Evolutionary conservation across 164 flowering plant genomes (phyloP).

Genomic region (Dillenia suffruticosa): DNA sequence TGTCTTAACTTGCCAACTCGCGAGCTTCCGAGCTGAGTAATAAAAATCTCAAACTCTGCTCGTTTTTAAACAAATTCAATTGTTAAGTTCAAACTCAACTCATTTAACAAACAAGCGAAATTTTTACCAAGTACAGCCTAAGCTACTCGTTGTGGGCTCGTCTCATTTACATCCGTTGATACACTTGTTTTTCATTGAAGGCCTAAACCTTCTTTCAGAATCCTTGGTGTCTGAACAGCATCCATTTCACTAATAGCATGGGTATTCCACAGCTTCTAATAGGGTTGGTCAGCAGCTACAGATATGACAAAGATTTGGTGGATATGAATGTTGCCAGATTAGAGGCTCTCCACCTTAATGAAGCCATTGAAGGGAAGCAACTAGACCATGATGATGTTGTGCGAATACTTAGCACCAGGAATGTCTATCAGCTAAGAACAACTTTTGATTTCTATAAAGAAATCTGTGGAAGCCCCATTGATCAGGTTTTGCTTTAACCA

Average conservation of each 20-base stretch:
- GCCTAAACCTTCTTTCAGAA: too few species aligned
- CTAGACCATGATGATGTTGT: constrained; percentile 46
- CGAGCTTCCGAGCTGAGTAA: too few species aligned
- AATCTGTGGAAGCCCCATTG: constrained; percentile 42
- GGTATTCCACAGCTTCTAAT: constrained; percentile 48
- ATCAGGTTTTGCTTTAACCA: constrained; percentile 38
- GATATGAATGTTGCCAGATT: constrained; percentile 34
- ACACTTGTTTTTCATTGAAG: too few species aligned
- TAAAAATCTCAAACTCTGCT: too few species aligned
- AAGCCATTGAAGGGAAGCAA: constrained; percentile 43
- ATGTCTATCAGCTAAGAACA: constrained; percentile 53
- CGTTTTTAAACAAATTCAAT: too few species aligned
- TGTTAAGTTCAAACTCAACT: too few species aligned
- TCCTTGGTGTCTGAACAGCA: too few species aligned
- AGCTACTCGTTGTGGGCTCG: too few species aligned
- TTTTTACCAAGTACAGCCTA: too few species aligned
- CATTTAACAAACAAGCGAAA: too few species aligned
- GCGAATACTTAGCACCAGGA: constrained; percentile 62
- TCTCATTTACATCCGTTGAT: too few species aligned
- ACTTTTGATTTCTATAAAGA: constrained; percentile 55
- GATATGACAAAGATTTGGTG: constrained; percentile 55
- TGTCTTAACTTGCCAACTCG: too few species aligned
- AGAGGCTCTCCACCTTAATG: constrained; percentile 51
- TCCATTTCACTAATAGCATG: neutral
- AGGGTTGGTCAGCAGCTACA: constrained; percentile 62